phyloP scores from a whole-genome alignment of 768 basidiomycete genomes.

The Dacryopinax primogenitus region DNA sequence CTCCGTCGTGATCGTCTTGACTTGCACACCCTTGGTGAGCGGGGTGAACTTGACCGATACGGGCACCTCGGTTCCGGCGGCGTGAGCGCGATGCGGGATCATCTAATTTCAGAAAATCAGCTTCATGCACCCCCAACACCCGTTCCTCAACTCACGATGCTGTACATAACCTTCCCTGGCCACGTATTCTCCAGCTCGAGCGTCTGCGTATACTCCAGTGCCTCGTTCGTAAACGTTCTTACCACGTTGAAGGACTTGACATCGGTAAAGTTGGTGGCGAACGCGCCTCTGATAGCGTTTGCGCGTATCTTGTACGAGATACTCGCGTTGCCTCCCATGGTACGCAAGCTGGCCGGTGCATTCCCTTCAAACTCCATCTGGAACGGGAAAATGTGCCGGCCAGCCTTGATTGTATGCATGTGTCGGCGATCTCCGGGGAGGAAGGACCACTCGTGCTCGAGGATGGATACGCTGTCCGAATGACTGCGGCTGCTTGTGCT shows the following conservation, averaged over 20 bases:
- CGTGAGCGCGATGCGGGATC: conserved; percentile 92
- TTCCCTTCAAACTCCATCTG: conserved; percentile 72
- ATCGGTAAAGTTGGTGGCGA: conserved; percentile 50
- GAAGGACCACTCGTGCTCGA: conserved; percentile 85
- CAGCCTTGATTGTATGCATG: conserved; percentile 87
- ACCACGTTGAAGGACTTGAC: conserved; percentile 50
- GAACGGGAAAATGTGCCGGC: conserved; percentile 86
- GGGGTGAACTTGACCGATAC: conserved; percentile 80
- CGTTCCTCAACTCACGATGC: conserved; percentile 30
- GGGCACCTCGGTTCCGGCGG: conserved; percentile 72
- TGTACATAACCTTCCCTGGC: conserved; percentile 96
- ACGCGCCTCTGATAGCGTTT: conserved; percentile 61
- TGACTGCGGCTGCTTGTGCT: conserved; percentile 22
- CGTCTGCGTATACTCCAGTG: conserved; percentile 91
- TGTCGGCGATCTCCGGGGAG: conserved; percentile 69
- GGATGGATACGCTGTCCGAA: conserved; percentile 38
- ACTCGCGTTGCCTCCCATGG: conserved; percentile 39
- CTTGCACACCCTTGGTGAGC: conserved; percentile 66
- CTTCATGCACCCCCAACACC: not conserved
- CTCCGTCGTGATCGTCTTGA: conserved; percentile 51
- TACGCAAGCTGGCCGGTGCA: conserved; percentile 63
- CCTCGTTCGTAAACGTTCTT: conserved; percentile 62
- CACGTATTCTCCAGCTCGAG: conserved; percentile 94
- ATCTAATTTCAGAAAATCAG: conserved; percentile 33
- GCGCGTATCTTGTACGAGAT: conserved; percentile 86